Base-by-base conservation (phyloP, 164 flowering plant genomes). In the Chimonanthus salicifolius region DNA sequence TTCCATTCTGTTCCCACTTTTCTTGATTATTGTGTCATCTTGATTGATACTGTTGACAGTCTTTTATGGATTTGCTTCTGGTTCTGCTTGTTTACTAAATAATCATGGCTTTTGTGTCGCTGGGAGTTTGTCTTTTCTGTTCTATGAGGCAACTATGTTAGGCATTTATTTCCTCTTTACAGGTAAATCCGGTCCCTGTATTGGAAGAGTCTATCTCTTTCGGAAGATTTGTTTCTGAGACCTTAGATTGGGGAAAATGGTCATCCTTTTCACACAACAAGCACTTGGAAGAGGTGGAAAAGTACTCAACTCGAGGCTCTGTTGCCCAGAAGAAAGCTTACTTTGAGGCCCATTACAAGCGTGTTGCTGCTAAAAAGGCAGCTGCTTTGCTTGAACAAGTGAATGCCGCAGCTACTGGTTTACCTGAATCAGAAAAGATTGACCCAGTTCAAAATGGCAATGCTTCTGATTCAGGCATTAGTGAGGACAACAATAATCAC, bases 111-210 rank as follows among this genome's bases (percentile, higher is more conserved):
- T 33, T 33, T 33, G 33, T 33, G 33, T 3, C 50, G 15, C 10
- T 71, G 64, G 5, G 7, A 49, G 16, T 20, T 21, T 69, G 16
- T 4, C 16, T 51, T 10, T 70, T 47, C 48, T 13, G 44, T 70
- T 69, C 33, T 48, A 54, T 49, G 13, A 18, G 33, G 11, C 49
- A 13, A 13, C 58, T 46, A 15, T 71, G 47, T 54, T 9, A 45
- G 15, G 49, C 11, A 5, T 20, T 33, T n/a, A 20, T 3, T 44
- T 51, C 49, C 49, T 16, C 58, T 60, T 78, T 74, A 66, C 85
- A 90, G 97, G 94, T 81, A 47, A 86, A 86, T 58, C 83, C 89
- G 2, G 18, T 82, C 70, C 84, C 79, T 7, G 86, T 85, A 4
- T 79, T 90, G 0, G 81, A 77, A 45, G 80, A 80, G 50, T 82